phyloP scores from a whole-genome alignment of 2,329 filamentous ascomycete species.

The Botrytis byssoidea region DNA sequence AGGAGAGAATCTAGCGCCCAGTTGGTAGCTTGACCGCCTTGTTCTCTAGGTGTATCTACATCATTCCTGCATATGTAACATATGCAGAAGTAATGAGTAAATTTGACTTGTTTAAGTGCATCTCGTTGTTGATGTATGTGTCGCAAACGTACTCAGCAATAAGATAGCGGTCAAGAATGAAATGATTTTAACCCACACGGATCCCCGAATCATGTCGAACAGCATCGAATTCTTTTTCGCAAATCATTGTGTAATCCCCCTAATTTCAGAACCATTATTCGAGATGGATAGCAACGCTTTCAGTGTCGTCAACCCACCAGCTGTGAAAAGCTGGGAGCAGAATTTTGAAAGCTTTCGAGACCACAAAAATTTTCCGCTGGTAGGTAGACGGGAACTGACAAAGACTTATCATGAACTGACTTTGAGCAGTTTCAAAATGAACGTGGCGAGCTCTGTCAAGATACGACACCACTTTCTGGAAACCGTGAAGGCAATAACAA shows the following conservation, averaged over 20 bases:
- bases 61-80: constrained; percentile 27
- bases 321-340: constrained; percentile 29
- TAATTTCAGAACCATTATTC: constrained; percentile 32
- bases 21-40: constrained; percentile 24
- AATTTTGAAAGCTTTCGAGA: constrained; percentile 30
- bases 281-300: constrained; percentile 38
- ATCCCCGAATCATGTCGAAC: constrained; percentile 34
- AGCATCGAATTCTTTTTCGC: constrained; percentile 36
- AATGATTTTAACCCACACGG: constrained; percentile 38
- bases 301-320: constrained; percentile 29
- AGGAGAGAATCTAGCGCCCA: background rate
- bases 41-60: constrained; percentile 22
- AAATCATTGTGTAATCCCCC: constrained; percentile 26
- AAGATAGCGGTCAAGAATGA: constrained; percentile 35
- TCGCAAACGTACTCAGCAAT: constrained; percentile 31
- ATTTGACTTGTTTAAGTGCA: constrained; percentile 28
- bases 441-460: constrained; percentile 30
- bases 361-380: constrained; percentile 28
- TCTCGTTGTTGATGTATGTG: constrained; percentile 27
- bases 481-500: constrained; percentile 14
- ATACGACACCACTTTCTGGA: constrained; percentile 17
- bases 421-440: constrained; percentile 26
- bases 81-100: constrained; percentile 22
- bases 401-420: constrained; percentile 21
- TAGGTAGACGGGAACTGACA: constrained; percentile 22